Conservation (phyloP, 257 asterid genomes). For the Salvia miltiorrhiza region DNA sequence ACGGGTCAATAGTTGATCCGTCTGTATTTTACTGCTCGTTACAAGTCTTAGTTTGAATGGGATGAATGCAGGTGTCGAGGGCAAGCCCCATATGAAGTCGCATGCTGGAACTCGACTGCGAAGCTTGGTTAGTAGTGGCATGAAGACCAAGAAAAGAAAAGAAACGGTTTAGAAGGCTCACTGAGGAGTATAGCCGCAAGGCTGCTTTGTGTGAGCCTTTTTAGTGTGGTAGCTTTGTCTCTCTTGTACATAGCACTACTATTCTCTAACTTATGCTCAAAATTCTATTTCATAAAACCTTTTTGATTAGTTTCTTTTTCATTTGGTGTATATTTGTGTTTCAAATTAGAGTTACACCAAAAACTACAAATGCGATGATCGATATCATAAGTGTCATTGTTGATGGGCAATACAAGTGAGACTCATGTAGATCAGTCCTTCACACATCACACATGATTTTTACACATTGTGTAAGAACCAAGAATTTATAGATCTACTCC, state of each 20-base stretch:
- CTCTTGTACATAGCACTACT: constrained; percentile 20
- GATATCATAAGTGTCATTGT: no score
- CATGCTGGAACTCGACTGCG: neutral
- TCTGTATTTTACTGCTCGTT: neutral
- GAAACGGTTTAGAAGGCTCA: neutral
- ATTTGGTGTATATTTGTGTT: neutral
- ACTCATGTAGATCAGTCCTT: no score
- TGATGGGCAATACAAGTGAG: no score
- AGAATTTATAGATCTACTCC: no score
- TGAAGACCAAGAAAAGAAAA: neutral
- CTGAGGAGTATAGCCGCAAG: constrained; percentile 17
- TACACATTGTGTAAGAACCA: no score
- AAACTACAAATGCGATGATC: no score
- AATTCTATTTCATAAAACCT: neutral
- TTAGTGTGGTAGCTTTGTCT: constrained; percentile 8
- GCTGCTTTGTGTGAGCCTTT: constrained; percentile 10
- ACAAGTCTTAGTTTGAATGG: neutral
- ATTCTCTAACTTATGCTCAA: neutral
- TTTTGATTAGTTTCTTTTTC: neutral
- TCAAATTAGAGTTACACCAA: neutral
- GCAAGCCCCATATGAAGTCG: constrained; percentile 66
- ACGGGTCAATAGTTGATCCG: neutral
- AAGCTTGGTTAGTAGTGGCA: neutral
- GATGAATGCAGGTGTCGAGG: constrained; percentile 64
- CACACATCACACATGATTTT: no score